Percentiles rank a stretch among this genome's conserved stretches.
phyloP scores from a whole-genome alignment of 2,329 filamentous ascomycete genomes.

The Talaromyces atroroseus region DNA sequence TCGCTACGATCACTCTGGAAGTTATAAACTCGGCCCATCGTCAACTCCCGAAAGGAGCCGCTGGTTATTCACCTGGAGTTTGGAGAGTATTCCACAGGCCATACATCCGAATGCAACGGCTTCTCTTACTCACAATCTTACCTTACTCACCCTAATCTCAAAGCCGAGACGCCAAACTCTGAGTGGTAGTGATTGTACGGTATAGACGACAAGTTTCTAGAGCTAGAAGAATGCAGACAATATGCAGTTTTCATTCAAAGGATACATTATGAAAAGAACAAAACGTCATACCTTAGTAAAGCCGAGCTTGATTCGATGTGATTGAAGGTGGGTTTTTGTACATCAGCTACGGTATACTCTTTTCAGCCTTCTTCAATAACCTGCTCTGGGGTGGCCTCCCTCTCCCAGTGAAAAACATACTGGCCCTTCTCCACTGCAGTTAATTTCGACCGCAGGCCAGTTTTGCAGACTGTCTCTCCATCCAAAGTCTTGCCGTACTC shows the following conservation, averaged over 20 bases:
- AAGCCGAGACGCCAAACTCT: no score
- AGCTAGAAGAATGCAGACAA: no score
- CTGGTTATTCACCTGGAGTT: not conserved
- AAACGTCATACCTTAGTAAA: no score
- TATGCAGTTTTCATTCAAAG: no score
- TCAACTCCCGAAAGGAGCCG: not conserved
- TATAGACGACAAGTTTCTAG: no score
- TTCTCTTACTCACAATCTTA: not conserved
- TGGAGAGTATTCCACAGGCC: not conserved
- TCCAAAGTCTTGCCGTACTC: conserved; percentile 12
- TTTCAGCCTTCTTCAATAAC: not conserved
- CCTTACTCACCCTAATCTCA: no score
- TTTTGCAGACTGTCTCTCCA: conserved; percentile 14
- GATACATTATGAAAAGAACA: no score
- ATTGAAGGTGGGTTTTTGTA: not conserved
- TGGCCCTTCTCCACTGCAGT: conserved; percentile 16
- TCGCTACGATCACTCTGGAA: not conserved
- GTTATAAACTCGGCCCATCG: not conserved
- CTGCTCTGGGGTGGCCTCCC: conserved; percentile 13
- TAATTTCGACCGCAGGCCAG: conserved; percentile 4
- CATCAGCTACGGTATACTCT: not conserved
- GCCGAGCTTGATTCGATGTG: no score
- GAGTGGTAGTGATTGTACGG: no score
- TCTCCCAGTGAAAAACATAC: conserved; percentile 19
- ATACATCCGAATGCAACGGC: not conserved